Evolutionary conservation across 805 yeast genomes (phyloP), one percentile per base, ranked within the genome.

Genomic region (Komagataella populi): DNA sequence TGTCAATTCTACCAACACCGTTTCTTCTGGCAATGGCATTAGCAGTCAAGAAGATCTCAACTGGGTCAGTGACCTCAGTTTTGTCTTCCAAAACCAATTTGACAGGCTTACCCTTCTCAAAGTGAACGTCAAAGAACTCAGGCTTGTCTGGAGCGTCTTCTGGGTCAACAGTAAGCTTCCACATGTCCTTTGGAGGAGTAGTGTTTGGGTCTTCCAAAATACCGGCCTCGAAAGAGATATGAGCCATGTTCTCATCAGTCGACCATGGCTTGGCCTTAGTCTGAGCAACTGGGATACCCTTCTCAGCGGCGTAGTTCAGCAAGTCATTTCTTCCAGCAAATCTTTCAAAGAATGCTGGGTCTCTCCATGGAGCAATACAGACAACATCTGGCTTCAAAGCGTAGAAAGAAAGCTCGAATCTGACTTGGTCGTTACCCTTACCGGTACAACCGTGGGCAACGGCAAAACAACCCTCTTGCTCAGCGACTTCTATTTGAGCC

Each of bases 211-310:
- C 96, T 74, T 93, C 99, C 64, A 93, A 81, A 60, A 93, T 93
- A 72, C 99, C 99, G 57, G 99, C 99, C 77, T 93, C 99, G 69
- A 87, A 93, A 45, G 98, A 91, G 69, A 93, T 93, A 72, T 93
- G 99, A 48, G 98, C 99, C 81, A 91, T 75, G 80, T 93, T 93
- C 76, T 93, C 99, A 69, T 93, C 99, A 53, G 99, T 93, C 44
- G 98, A 90, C 99, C 99, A 93, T 61, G 99, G 99, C 77, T 93
- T 93, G 58, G 98, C 88, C 71, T 89, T 89, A 59, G 99, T 93
- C 76, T 93, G 99, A 49, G 95, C 76, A 53, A 93, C 99, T 57
- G 95, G 96, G 60, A 93, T 93, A 61, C 78, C 80, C 78, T 93
- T 93, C 60, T 78, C 79, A 52, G 86, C 93, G 56, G 99, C 96